Evolutionary conservation across 345 rosid genomes (phyloP).

Genomic region (Populus deltoides): DNA sequence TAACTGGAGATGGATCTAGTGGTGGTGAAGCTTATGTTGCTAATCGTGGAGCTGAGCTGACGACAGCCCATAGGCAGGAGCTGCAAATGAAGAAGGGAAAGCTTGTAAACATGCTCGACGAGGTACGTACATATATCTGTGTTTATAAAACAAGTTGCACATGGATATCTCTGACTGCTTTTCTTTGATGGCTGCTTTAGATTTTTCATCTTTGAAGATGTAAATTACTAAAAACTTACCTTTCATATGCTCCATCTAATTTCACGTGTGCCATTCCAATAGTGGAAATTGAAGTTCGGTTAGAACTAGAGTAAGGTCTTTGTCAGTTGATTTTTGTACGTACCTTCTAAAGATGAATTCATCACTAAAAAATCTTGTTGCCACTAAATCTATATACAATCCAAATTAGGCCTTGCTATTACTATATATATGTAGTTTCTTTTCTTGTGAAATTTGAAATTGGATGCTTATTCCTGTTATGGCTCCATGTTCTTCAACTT

Average conservation of each 20-base stretch:
- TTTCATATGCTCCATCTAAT: background rate
- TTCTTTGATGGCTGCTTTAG: background rate
- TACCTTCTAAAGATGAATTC: background rate
- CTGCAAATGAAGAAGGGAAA: slow-evolving; percentile 61
- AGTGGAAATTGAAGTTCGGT: background rate
- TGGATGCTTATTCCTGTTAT: background rate
- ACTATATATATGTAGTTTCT: background rate
- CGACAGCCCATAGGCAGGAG: slow-evolving; percentile 55
- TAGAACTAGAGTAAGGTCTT: background rate
- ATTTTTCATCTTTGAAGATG: background rate
- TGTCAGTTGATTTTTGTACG: background rate
- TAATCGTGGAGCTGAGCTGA: slow-evolving; percentile 31
- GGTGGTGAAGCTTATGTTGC: background rate
- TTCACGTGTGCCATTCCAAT: background rate
- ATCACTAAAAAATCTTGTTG: background rate
- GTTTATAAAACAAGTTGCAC: background rate
- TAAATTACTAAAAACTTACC: background rate
- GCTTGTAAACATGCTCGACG: slow-evolving; percentile 61
- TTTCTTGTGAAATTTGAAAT: background rate
- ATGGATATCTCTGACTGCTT: background rate
- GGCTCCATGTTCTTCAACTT: background rate
- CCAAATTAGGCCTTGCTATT: background rate
- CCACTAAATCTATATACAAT: background rate
- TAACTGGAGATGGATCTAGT: slow-evolving; percentile 19
- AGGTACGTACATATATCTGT: slow-evolving; percentile 35